Evolutionary conservation across 768 basidiomycete species (phyloP).

Genomic region (Tephrocybe sp.): DNA sequence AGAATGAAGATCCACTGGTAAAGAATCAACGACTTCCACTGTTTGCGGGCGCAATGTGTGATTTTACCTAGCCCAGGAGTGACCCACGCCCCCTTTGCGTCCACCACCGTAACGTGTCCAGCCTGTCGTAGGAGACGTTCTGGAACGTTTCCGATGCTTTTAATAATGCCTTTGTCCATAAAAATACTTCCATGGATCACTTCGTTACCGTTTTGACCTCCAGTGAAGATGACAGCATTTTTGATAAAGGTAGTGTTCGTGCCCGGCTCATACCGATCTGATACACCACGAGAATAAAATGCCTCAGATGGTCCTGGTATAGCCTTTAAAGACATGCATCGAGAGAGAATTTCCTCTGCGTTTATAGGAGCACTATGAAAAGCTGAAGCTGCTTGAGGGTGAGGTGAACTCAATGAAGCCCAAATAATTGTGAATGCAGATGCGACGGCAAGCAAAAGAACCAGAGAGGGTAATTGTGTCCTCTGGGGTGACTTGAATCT

Average conservation of each 20-base stretch:
- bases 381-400: neutral
- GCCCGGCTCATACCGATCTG: constrained; percentile 67
- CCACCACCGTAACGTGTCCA: constrained; percentile 50
- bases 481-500: neutral
- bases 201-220: constrained; percentile 53
- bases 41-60: neutral
- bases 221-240: constrained; percentile 71
- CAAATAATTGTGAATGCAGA: constrained; percentile 15
- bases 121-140: constrained; percentile 32
- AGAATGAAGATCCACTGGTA: constrained; percentile 71
- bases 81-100: constrained; percentile 67
- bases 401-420: constrained; percentile 7
- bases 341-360: constrained; percentile 35
- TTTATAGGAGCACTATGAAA: constrained; percentile 21
- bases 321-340: constrained; percentile 53
- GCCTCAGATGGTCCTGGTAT: constrained; percentile 38
- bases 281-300: constrained; percentile 45
- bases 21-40: constrained; percentile 9
- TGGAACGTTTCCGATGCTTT: constrained; percentile 55
- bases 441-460: constrained; percentile 15
- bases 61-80: constrained; percentile 62
- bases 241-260: constrained; percentile 67
- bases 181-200: constrained; percentile 64
- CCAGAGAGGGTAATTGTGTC: constrained; percentile 7
- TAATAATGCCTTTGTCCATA: constrained; percentile 66